These are phyloP conservation scores for Mucor indicus DNA, from an alignment of 371 early-diverging fungal genomes.

Conservation along the genomic window DNA sequence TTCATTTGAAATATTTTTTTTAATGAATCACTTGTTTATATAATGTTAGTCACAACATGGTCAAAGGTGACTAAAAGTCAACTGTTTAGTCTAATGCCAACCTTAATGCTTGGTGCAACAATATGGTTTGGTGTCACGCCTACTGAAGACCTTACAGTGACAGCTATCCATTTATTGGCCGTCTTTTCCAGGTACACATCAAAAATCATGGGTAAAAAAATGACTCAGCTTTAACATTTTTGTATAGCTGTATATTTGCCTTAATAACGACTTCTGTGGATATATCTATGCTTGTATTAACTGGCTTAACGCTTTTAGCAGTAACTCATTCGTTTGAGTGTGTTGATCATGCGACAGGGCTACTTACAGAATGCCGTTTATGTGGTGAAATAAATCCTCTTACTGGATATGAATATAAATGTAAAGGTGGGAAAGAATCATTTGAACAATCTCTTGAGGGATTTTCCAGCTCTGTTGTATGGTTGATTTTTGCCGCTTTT, in stretches of 20 bases:
- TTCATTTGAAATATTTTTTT: neutral
- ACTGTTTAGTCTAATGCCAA: conserved; percentile 13
- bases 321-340: conserved; percentile 63
- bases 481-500: conserved; percentile 71
- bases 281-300: conserved; percentile 53
- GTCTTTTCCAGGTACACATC: conserved; percentile 43
- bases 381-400: conserved; percentile 44
- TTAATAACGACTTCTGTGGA: conserved; percentile 56
- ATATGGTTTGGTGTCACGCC: conserved; percentile 46
- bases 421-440: conserved; percentile 52
- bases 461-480: conserved; percentile 59
- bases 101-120: conserved; percentile 27
- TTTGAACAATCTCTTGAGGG: conserved; percentile 58
- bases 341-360: conserved; percentile 43
- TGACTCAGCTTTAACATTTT: neutral
- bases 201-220: neutral
- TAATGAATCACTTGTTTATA: neutral
- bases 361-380: conserved; percentile 47
- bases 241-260: conserved; percentile 53
- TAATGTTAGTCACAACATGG: neutral
- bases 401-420: conserved; percentile 36
- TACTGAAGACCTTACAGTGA: conserved; percentile 35
- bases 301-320: conserved; percentile 49
- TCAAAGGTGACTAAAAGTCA: neutral
- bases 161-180: conserved; percentile 43